Evolutionary conservation across 2,329 filamentous ascomycete genomes (phyloP), one percentile per base, ranked within the genome.

Genomic region (Sarocladium brachiariae): DNA sequence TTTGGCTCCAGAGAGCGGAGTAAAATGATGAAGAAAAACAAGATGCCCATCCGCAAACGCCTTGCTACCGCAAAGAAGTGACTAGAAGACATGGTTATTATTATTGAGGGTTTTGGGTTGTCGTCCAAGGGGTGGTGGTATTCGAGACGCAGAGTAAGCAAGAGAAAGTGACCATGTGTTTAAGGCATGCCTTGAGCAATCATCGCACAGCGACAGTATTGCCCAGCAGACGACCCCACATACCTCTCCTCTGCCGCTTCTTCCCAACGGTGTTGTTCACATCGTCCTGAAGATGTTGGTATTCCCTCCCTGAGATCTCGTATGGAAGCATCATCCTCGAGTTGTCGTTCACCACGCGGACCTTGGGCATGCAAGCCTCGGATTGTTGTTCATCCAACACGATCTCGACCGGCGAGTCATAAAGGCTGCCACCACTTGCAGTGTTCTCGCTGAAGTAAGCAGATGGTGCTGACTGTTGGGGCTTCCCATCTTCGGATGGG

Each of bases 191-290:
- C 19, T 43, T 23, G 34, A 37, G 19, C 10, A 10, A 31, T 47
- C 16, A 72, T 61, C 70, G 68, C 52, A 68, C 65, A 24, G 65
- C 55, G 51, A 72, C 68, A 49, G 68, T 63, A 48, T 68, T 70
- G 41, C 74, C 73, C 53, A 80, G 76, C 53, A 80, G 70, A 37
- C 77, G 74, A 30, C 72, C 73, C 64, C 76, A 76, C 66, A 80
- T 70, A 55, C 76, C 74, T 34, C 74, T 70, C 48, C 71, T 69
- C 52, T 70, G 70, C 68, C 77, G 77, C 63, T 73, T 75, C 53
- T 60, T 61, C 41, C 65, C 63, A 5, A 47, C 27, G 16, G 25
- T 23, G 43, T 16, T 69, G 46, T 77, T 71, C 54, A 13, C 7
- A 7, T 77, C 69, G 47, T 77, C 71, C 54, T 78, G 72, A 39